phyloP scores from a whole-genome alignment of 2,329 filamentous ascomycete species.

The Coleophoma crateriformis region DNA sequence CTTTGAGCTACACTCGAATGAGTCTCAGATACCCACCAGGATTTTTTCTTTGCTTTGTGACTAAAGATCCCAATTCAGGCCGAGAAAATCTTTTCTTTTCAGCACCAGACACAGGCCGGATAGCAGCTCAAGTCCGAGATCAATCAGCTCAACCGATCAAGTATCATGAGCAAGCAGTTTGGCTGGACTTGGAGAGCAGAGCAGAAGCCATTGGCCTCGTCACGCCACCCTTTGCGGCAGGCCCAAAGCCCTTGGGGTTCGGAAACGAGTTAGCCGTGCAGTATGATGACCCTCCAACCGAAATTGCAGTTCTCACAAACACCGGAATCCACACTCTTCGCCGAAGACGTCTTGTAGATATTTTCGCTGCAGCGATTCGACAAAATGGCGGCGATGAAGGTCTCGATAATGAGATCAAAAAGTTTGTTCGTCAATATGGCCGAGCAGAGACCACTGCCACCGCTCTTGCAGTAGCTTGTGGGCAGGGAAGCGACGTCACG shows the following conservation, averaged over 20 bases:
- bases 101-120: slow-evolving; percentile 81
- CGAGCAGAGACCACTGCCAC: slow-evolving; percentile 85
- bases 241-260: slow-evolving; percentile 67
- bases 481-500: slow-evolving; percentile 73
- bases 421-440: slow-evolving; percentile 81
- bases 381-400: slow-evolving; percentile 71
- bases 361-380: slow-evolving; percentile 79
- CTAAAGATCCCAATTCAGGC: slow-evolving; percentile 51
- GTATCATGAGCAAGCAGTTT: slow-evolving; percentile 76
- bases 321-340: slow-evolving; percentile 84
- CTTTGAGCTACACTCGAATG: slow-evolving; percentile 42
- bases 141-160: slow-evolving; percentile 19
- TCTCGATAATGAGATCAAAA: slow-evolving; percentile 74
- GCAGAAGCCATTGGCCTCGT: slow-evolving; percentile 76
- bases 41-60: slow-evolving; percentile 83
- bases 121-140: slow-evolving; percentile 51
- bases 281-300: slow-evolving; percentile 75
- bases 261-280: slow-evolving; percentile 97
- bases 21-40: slow-evolving; percentile 73
- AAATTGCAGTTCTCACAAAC: slow-evolving; percentile 89
- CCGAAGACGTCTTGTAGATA: slow-evolving; percentile 79
- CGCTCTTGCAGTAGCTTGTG: slow-evolving; percentile 89
- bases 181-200: slow-evolving; percentile 68
- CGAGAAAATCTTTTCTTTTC: slow-evolving; percentile 74
- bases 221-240: slow-evolving; percentile 66